Evolutionary conservation across 805 yeast genomes (phyloP).

Genomic region (Barnettozyma vustinii): DNA sequence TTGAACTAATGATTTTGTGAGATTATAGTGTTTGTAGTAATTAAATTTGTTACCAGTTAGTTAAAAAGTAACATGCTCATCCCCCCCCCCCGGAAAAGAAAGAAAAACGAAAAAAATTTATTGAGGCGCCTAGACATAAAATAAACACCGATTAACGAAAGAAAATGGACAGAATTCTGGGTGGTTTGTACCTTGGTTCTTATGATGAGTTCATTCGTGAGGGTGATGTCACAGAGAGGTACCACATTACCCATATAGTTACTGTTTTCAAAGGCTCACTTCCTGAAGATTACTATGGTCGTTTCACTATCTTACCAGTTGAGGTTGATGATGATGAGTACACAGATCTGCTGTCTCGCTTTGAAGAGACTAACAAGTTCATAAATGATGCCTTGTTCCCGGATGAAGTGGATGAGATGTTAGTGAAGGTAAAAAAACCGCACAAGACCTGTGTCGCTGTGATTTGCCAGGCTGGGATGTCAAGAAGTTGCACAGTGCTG

Average conservation of each 20-base stretch:
- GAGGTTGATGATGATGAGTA: conserved; percentile 67
- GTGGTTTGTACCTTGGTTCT: conserved; percentile 73
- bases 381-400: conserved; percentile 60
- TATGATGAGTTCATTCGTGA: conserved; percentile 55
- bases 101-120: not conserved
- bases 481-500: conserved; percentile 81
- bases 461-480: conserved; percentile 89
- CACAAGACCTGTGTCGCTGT: conserved; percentile 48
- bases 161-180: conserved; percentile 55
- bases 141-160: not conserved
- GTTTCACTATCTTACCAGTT: conserved; percentile 53
- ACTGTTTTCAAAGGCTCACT: conserved; percentile 63
- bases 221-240: conserved; percentile 43
- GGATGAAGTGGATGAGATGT: conserved; percentile 28
- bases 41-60: not conserved
- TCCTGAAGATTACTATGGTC: conserved; percentile 42
- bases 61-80: not conserved
- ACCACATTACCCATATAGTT: conserved; percentile 64
- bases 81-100: not conserved
- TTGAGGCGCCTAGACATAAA: not conserved
- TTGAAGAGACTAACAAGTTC: conserved; percentile 59
- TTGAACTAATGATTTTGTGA: not conserved
- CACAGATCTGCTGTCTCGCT: conserved; percentile 56
- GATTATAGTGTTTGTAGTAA: not conserved
- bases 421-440: conserved; percentile 22